Evolutionary conservation across 345 rosid genomes (phyloP).

Genomic region (Arabis alpina): DNA sequence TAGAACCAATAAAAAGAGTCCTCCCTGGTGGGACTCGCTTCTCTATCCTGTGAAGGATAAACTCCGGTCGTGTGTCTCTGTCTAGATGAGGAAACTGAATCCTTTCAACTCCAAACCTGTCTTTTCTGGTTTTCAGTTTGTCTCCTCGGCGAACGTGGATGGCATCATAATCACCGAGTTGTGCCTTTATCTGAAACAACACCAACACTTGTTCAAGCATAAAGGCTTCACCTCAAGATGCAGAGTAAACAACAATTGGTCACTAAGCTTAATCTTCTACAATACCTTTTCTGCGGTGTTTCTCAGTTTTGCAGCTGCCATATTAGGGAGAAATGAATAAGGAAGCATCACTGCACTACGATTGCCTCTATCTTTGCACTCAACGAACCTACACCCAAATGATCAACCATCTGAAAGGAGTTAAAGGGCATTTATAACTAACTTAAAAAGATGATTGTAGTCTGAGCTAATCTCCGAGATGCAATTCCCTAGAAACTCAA

Average conservation of each 20-base stretch:
- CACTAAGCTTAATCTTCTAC: slow-evolving; percentile 6
- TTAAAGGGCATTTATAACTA: not conserved
- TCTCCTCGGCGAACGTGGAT: slow-evolving; percentile 98
- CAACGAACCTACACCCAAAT: slow-evolving; percentile 77
- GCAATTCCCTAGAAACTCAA: not conserved
- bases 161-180: slow-evolving; percentile 88
- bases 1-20: slow-evolving; percentile 88
- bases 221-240: slow-evolving; percentile 16
- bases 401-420: not conserved
- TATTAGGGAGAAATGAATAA: slow-evolving; percentile 87
- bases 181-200: slow-evolving; percentile 64
- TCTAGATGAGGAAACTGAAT: slow-evolving; percentile 91
- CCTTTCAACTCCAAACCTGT: slow-evolving; percentile 80
- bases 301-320: slow-evolving; percentile 75
- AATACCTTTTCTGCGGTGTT: slow-evolving; percentile 71
- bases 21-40: slow-evolving; percentile 82
- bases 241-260: not conserved
- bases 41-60: slow-evolving; percentile 73
- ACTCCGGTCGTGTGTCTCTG: slow-evolving; percentile 90
- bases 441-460: not conserved
- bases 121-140: slow-evolving; percentile 86
- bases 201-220: slow-evolving; percentile 18
- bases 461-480: slow-evolving; percentile 3
- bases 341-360: slow-evolving; percentile 72
- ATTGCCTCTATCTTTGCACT: slow-evolving; percentile 92